Conservation (phyloP, 2,329 filamentous ascomycete species). For the Aureobasidium sp. region DNA sequence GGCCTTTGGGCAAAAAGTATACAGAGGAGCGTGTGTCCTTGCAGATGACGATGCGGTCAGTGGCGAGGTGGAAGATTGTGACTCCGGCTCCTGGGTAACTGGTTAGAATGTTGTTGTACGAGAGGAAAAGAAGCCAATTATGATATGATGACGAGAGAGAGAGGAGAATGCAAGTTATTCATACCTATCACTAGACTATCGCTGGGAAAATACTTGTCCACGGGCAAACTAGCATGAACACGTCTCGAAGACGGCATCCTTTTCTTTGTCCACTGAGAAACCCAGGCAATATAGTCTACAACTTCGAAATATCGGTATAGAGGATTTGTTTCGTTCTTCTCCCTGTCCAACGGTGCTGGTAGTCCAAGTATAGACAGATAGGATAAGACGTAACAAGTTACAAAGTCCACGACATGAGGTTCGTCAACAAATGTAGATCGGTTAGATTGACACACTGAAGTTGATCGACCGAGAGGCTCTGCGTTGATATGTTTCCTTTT, state of each 20-base stretch:
- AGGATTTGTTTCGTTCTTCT: not conserved
- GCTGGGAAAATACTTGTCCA: constrained; percentile 4
- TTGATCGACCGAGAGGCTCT: not conserved
- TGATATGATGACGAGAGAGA: not conserved
- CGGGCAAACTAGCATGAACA: not conserved
- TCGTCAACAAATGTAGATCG: not conserved
- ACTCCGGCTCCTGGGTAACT: constrained; percentile 32
- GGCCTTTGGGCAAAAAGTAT: constrained; percentile 44
- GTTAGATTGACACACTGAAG: constrained; percentile 1
- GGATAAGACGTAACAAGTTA: not conserved
- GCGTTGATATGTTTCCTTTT: not conserved
- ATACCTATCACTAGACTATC: constrained; percentile 6
- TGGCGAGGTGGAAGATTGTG: constrained; percentile 43
- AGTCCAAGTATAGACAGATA: not conserved
- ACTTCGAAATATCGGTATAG: not conserved
- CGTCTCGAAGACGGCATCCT: not conserved
- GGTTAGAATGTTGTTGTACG: too few species aligned
- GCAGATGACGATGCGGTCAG: constrained; percentile 40
- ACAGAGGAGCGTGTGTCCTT: constrained; percentile 34
- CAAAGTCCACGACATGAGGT: not conserved
- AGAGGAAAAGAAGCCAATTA: not conserved
- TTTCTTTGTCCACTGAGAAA: not conserved
- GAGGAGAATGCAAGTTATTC: not conserved
- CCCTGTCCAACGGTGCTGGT: not conserved
- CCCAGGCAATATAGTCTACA: not conserved